Evolutionary conservation across 495 filamentous ascomycete species (phyloP), one percentile per base, ranked within the genome.

Genomic region (Xanthoparmelia taractica): DNA sequence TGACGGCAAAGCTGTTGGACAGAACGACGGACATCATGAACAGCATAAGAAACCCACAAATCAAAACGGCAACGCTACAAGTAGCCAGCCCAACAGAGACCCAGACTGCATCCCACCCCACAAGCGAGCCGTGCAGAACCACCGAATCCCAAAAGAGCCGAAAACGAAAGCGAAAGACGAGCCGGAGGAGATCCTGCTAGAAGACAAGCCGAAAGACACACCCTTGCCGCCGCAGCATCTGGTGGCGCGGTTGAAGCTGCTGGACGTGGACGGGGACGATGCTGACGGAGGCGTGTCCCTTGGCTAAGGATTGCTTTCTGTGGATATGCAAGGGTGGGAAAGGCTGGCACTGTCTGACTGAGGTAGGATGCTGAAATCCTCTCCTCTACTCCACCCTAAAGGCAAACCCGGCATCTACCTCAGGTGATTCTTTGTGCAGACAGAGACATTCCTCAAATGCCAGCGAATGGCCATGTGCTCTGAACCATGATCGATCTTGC

Each of bases 251-350:
- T 10, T 29, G 31, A 33, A 63, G 36, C 13, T 29, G 31, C 23
- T 27, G 29, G 41, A 54, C 25, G 55, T 41, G 34, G 23, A 29
- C 40, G 41, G n/a, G 31, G 47, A 56, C 12, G 47, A 40, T 12
- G 60, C 0, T 20, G 38, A 38, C 17, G 57, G 59, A 4, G 61
- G 55, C 13, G 61, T 58, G 27, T 23, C 55, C 1, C 45, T 63
- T 29, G 20, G 11, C 8, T 54, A 29, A 54, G 34, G 34, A 36
- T 27, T n/a, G 23, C 11, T 0, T n/a, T 48, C 8, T 25, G 45
- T 48, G n/a, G 45, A 20, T 20, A 48, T 48, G 10, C 23, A 25
- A 4, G n/a, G 25, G 23, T 20, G n/a, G 45, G 23, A 27, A 3
- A 11, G 25, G 45, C 45, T 25, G 23, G n/a, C 8, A 48, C 13